A percentile compares a stretch with the other conserved stretches of the same genome.
Conservation (phyloP, 805 yeast genomes). For the Tetrapisispora phaffii region DNA sequence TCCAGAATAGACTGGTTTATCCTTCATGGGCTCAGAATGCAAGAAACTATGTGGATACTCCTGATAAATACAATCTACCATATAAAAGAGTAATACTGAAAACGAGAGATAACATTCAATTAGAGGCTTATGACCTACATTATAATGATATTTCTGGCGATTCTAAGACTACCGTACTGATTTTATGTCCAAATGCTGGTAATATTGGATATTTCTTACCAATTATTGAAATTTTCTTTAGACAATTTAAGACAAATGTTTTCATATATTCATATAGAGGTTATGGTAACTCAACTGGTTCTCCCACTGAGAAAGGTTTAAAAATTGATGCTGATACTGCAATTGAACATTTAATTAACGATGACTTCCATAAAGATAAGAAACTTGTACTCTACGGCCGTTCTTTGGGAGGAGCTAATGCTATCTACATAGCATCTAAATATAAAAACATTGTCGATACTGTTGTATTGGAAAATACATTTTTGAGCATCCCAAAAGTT, state of each 20-base stretch:
- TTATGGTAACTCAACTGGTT: slow-evolving; percentile 72
- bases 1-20: slow-evolving; percentile 60
- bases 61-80: slow-evolving; percentile 55
- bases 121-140: slow-evolving; percentile 49
- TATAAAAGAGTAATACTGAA: slow-evolving; percentile 50
- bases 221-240: slow-evolving; percentile 58
- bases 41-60: slow-evolving; percentile 59
- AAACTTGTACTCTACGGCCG: slow-evolving; percentile 67
- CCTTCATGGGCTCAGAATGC: slow-evolving; percentile 77
- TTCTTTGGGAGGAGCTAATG: slow-evolving; percentile 92
- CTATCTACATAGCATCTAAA: slow-evolving; percentile 65
- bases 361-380: slow-evolving; percentile 41
- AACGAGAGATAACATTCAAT: slow-evolving; percentile 59
- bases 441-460: slow-evolving; percentile 45
- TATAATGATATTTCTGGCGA: slow-evolving; percentile 18
- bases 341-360: slow-evolving; percentile 43
- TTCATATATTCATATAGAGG: slow-evolving; percentile 84
- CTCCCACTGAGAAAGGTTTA: slow-evolving; percentile 66
- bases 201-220: slow-evolving; percentile 88
- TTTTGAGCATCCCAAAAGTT: slow-evolving; percentile 62
- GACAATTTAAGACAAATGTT: slow-evolving; percentile 59
- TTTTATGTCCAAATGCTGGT: slow-evolving; percentile 93
- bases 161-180: slow-evolving; percentile 51
- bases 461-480: slow-evolving; percentile 77
- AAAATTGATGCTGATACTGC: slow-evolving; percentile 73